Evolutionary conservation across 2,329 filamentous ascomycete species (phyloP).

Genomic region (Raffaelea deltoideospora): DNA sequence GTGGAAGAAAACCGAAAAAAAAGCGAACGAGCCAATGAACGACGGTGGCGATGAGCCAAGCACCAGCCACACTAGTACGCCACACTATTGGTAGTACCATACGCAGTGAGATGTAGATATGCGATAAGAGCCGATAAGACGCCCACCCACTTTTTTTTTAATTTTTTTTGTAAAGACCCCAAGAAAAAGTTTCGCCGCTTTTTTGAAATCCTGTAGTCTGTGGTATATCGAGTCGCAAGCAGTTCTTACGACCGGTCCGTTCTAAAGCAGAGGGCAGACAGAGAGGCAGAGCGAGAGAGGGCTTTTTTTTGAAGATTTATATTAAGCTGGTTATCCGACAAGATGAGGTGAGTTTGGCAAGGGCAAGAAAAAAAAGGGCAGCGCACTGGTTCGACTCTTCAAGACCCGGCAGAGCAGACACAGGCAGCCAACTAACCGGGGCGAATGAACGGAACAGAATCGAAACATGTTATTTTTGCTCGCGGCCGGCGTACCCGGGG

Average conservation of each 20-base stretch:
- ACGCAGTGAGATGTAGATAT: not conserved
- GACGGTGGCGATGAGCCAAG: not conserved
- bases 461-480: constrained; percentile 60
- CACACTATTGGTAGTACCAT: constrained; percentile 1
- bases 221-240: not conserved
- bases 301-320: no score
- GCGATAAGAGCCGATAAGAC: constrained; percentile 10
- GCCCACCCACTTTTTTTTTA: constrained; percentile 9
- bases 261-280: no score
- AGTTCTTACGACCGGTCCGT: not conserved
- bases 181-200: constrained; percentile 6
- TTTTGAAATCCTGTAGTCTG: constrained; percentile 2
- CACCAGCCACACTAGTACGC: constrained; percentile 1
- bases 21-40: no score
- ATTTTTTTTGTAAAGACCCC: no score
- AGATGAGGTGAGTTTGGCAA: constrained; percentile 4
- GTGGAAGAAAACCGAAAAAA: no score
- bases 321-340: constrained; percentile 1
- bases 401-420: no score
- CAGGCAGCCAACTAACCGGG: no score
- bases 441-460: constrained; percentile 22
- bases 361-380: not conserved
- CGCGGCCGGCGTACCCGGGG: constrained; percentile 38
- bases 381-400: no score
- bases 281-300: no score